Evolutionary conservation across 768 basidiomycete species (phyloP).

Genomic region (Russula emetica): DNA sequence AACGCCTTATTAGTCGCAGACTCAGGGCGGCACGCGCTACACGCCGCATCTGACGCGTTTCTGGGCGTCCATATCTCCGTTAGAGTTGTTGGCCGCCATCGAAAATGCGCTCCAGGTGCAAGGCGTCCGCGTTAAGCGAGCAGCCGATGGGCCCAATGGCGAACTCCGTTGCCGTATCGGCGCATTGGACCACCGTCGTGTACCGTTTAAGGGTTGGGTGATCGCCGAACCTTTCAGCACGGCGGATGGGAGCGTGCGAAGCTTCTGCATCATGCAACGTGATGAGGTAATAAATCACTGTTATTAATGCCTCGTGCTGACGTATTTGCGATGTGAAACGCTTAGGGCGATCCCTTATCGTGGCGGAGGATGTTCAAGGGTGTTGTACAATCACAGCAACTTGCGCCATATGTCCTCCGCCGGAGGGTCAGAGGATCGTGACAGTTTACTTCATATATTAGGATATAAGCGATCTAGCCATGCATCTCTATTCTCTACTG

Average conservation of each 20-base stretch:
- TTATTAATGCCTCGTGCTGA: background rate
- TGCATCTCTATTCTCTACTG: background rate
- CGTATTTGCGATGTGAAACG: constrained; percentile 2
- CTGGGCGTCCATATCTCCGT: constrained; percentile 58
- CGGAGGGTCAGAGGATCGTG: constrained; percentile 4
- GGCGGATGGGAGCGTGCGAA: constrained; percentile 43
- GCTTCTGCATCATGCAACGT: constrained; percentile 66
- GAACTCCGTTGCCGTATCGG: constrained; percentile 47
- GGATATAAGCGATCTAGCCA: background rate
- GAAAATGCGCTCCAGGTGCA: constrained; percentile 48
- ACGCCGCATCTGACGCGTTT: constrained; percentile 77
- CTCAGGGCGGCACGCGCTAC: constrained; percentile 68
- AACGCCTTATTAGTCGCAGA: constrained; percentile 68
- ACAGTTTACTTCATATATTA: background rate
- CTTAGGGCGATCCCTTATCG: constrained; percentile 69
- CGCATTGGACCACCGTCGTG: constrained; percentile 59
- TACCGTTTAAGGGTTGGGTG: constrained; percentile 70
- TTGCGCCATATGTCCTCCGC: constrained; percentile 56
- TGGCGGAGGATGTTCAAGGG: constrained; percentile 76
- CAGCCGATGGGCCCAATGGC: constrained; percentile 31
- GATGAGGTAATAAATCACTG: constrained; percentile 49
- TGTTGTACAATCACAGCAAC: constrained; percentile 45
- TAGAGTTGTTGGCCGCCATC: constrained; percentile 49
- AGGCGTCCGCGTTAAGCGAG: constrained; percentile 34
- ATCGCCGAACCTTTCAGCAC: constrained; percentile 59